Evolutionary conservation across 2,329 filamentous ascomycete genomes (phyloP).

Genomic region (Beauveria medogensis): DNA sequence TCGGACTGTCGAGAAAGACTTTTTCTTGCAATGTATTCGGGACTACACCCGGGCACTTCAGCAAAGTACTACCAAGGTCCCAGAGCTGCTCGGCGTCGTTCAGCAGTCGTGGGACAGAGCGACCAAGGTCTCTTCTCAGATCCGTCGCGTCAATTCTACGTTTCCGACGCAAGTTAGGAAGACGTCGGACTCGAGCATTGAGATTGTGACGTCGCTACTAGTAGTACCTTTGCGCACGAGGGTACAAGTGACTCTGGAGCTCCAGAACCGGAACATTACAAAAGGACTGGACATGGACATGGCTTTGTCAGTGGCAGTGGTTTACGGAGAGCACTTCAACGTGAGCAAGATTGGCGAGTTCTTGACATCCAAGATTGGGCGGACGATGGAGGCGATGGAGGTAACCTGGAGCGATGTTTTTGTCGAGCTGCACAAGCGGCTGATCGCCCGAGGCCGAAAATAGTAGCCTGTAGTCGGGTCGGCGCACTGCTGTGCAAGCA

Average conservation of each 20-base stretch:
- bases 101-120: slow-evolving; percentile 60
- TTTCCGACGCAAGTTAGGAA: slow-evolving; percentile 58
- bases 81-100: slow-evolving; percentile 51
- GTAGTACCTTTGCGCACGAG: slow-evolving; percentile 60
- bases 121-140: slow-evolving; percentile 47
- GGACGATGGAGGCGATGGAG: slow-evolving; percentile 24
- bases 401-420: slow-evolving; percentile 47
- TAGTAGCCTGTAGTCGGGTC: slow-evolving; percentile 13
- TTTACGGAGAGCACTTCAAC: slow-evolving; percentile 75
- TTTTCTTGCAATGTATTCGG: slow-evolving; percentile 66
- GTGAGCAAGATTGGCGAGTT: slow-evolving; percentile 69
- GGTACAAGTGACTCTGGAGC: slow-evolving; percentile 52
- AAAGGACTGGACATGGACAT: slow-evolving; percentile 49
- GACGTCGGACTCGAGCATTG: slow-evolving; percentile 56
- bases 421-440: slow-evolving; percentile 44
- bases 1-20: slow-evolving; percentile 59
- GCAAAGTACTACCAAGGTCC: slow-evolving; percentile 48
- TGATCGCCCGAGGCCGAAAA: slow-evolving; percentile 49
- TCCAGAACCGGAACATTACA: slow-evolving; percentile 38
- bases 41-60: slow-evolving; percentile 56
- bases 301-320: slow-evolving; percentile 48
- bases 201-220: slow-evolving; percentile 53
- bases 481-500: background rate
- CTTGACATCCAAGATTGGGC: slow-evolving; percentile 46
- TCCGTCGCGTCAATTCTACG: slow-evolving; percentile 52